These are phyloP conservation scores for cucumber (Cucumis sativus) DNA, from an alignment of 306 rosid genomes.

Conservation along the genomic window DNA sequence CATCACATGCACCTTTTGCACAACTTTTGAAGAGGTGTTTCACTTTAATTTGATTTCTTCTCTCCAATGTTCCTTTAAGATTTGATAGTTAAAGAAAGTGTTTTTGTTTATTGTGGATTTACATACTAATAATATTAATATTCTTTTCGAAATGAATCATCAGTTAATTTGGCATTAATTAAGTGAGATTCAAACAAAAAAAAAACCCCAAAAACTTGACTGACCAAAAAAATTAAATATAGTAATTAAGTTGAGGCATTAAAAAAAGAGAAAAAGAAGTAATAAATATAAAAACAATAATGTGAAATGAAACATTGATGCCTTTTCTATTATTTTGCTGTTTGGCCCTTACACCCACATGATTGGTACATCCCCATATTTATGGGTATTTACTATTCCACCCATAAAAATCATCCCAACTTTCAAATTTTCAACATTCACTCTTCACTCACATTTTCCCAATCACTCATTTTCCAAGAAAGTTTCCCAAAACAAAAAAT, in stretches of 20 bases:
- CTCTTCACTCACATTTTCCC: neutral
- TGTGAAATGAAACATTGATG: neutral
- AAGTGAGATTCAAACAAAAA: neutral
- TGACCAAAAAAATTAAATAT: neutral
- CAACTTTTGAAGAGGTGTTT: no score
- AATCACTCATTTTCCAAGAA: neutral
- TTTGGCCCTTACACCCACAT: slow-evolving; percentile 2
- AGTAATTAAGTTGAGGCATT: neutral
- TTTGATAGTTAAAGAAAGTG: no score
- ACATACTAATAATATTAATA: no score
- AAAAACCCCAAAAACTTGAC: neutral
- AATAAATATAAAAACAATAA: neutral
- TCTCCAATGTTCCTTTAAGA: no score
- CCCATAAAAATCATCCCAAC: neutral
- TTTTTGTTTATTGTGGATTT: no score
- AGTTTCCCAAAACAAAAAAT: neutral
- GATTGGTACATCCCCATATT: slow-evolving; percentile 7
- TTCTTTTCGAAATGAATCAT: no score
- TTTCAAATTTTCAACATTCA: neutral
- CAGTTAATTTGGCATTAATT: neutral
- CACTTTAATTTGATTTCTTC: no score
- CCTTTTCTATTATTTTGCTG: neutral
- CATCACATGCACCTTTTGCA: no score
- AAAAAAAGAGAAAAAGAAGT: neutral
- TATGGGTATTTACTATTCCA: slow-evolving; percentile 5